Percentiles rank a stretch among this genome's conserved stretches.
These are phyloP conservation scores for Ogataea allantospora DNA, from an alignment of 805 yeast genomes.

Conservation along the genomic window DNA sequence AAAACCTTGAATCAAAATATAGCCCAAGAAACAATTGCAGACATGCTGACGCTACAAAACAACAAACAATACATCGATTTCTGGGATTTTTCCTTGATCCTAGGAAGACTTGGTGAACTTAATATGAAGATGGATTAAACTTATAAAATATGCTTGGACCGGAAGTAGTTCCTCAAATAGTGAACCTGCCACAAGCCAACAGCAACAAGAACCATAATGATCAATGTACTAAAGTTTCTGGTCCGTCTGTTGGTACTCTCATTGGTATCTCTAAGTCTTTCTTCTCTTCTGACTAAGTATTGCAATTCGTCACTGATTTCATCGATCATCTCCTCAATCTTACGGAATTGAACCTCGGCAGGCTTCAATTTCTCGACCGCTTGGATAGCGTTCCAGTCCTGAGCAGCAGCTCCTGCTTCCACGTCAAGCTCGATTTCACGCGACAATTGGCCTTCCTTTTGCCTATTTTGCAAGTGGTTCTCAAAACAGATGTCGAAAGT, in stretches of 20 bases:
- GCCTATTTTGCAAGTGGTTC: constrained; percentile 47
- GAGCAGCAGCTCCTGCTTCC: constrained; percentile 94
- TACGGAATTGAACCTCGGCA: constrained; percentile 83
- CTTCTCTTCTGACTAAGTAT: constrained; percentile 85
- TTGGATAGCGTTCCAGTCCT: constrained; percentile 96
- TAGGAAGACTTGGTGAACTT: constrained; percentile 49
- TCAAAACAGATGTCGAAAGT: constrained; percentile 91
- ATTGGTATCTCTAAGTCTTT: constrained; percentile 91
- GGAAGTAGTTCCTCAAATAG: constrained; percentile 90
- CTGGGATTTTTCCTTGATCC: constrained; percentile 45
- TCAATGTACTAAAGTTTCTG: constrained; percentile 74
- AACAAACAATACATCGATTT: constrained; percentile 37
- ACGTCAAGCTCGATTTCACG: constrained; percentile 87
- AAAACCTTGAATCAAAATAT: constrained; percentile 31
- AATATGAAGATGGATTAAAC: constrained; percentile 13
- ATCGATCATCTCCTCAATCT: constrained; percentile 79
- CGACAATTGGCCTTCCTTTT: constrained; percentile 41
- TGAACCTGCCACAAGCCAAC: constrained; percentile 92
- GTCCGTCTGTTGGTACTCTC: constrained; percentile 95
- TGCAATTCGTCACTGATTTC: constrained; percentile 79
- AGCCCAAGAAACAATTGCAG: constrained; percentile 36
- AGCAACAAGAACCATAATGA: constrained; percentile 65
- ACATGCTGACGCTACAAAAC: constrained; percentile 46
- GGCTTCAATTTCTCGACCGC: constrained; percentile 93
- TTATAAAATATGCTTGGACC: constrained; percentile 73